Evolutionary conservation across 805 yeast genomes (phyloP).

Genomic region (Komagataella ulmi): DNA sequence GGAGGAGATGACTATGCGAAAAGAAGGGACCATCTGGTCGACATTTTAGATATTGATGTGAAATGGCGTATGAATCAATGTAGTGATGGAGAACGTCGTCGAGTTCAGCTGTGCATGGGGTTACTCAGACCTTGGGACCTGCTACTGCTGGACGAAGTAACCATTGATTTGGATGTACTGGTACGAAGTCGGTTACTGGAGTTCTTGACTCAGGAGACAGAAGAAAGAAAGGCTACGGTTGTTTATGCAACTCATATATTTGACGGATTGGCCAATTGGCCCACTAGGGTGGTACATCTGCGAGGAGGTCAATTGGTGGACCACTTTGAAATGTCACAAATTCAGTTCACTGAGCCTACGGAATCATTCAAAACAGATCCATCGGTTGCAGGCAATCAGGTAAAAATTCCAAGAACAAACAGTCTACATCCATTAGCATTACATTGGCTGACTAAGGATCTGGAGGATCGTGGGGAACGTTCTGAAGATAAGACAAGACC

Average conservation of each 20-base stretch:
- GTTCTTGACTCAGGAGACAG: constrained; percentile 67
- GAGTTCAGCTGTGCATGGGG: constrained; percentile 94
- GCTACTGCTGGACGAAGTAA: constrained; percentile 86
- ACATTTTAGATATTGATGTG: constrained; percentile 74
- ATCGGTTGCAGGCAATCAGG: constrained; percentile 6
- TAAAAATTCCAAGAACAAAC: constrained; percentile 28
- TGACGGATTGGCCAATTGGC: constrained; percentile 90
- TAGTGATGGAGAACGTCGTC: constrained; percentile 89
- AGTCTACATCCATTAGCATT: constrained; percentile 65
- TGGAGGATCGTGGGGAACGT: constrained; percentile 38
- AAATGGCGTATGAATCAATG: constrained; percentile 87
- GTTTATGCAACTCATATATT: constrained; percentile 94
- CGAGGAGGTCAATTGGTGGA: constrained; percentile 45
- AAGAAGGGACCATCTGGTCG: constrained; percentile 63
- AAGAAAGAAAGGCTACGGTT: constrained; percentile 54
- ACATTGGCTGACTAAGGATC: constrained; percentile 48
- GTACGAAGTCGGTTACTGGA: constrained; percentile 65
- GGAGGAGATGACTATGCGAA: constrained; percentile 67
- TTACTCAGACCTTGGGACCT: constrained; percentile 82
- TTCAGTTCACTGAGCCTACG: constrained; percentile 19
- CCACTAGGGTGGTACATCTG: constrained; percentile 70
- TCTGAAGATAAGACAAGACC: constrained; percentile 30
- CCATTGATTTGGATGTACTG: constrained; percentile 90
- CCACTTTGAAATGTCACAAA: constrained; percentile 17
- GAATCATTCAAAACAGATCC: constrained; percentile 14